phyloP scores from a whole-genome alignment of 2,329 filamentous ascomycete species.

The Dactylella cylindrospora region DNA sequence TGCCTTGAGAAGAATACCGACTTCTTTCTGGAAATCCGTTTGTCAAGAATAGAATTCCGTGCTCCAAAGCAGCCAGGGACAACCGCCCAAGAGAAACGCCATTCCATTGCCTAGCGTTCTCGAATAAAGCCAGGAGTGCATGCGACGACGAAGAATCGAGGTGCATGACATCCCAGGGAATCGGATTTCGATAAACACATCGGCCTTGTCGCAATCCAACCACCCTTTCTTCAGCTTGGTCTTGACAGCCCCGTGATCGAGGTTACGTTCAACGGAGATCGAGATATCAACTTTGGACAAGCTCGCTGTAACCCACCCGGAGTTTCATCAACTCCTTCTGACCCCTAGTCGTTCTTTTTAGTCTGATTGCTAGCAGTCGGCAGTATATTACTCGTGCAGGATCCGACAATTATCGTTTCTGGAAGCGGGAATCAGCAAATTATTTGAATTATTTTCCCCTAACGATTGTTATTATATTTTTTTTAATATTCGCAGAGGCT shows the following conservation, averaged over 20 bases:
- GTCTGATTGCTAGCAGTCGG: too few species aligned
- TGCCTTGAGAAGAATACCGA: constrained; percentile 29
- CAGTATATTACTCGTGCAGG: constrained; percentile 16
- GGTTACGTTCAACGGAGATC: constrained; percentile 19
- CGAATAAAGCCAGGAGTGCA: constrained; percentile 41
- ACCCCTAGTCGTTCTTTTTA: constrained; percentile 29
- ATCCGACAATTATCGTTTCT: too few species aligned
- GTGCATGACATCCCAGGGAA: constrained; percentile 37
- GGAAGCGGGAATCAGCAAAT: too few species aligned
- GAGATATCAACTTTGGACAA: too few species aligned
- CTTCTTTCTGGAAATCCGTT: constrained; percentile 26
- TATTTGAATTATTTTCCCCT: too few species aligned
- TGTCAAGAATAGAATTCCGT: constrained; percentile 35
- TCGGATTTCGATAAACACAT: constrained; percentile 20
- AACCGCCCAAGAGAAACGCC: constrained; percentile 35
- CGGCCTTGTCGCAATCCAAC: background rate
- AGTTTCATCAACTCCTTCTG: too few species aligned
- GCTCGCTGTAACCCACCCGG: too few species aligned
- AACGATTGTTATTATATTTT: too few species aligned
- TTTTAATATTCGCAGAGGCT: too few species aligned
- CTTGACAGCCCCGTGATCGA: constrained; percentile 34
- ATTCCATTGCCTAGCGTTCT: constrained; percentile 44
- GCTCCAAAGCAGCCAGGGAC: constrained; percentile 42
- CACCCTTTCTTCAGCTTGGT: constrained; percentile 20
- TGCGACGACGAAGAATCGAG: constrained; percentile 19